A percentile compares a stretch with the other conserved stretches of the same genome.
These are phyloP conservation scores for Colletotrichum tofieldiae DNA, from an alignment of 2,329 filamentous ascomycete species.

Conservation along the genomic window DNA sequence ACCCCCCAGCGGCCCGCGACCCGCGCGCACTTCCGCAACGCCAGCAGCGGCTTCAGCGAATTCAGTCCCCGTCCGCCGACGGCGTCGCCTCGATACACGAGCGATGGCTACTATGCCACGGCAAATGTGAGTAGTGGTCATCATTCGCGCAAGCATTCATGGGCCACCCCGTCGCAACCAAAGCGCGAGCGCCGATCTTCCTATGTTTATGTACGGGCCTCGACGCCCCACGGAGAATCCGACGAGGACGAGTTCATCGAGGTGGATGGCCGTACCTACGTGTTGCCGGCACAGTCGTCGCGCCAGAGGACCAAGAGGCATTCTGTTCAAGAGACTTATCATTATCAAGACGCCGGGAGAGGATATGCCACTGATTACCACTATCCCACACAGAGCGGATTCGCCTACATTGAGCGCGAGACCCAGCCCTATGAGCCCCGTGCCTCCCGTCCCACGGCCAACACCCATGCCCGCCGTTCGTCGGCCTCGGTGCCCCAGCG, in stretches of 20 bases:
- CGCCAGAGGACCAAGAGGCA: constrained; percentile 51
- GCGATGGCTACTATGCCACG: constrained; percentile 75
- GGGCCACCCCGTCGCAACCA: constrained; percentile 59
- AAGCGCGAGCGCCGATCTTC: constrained; percentile 71
- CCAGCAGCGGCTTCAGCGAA: constrained; percentile 59
- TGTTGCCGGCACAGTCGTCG: constrained; percentile 67
- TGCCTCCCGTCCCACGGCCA: constrained; percentile 59
- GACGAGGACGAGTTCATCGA: constrained; percentile 76
- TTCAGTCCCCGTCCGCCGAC: constrained; percentile 64
- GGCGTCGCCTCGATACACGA: constrained; percentile 74
- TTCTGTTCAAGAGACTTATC: constrained; percentile 39
- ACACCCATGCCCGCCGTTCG: constrained; percentile 62
- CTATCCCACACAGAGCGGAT: constrained; percentile 68
- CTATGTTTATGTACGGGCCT: constrained; percentile 70
- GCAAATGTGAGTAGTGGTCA: constrained; percentile 75
- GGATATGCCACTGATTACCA: constrained; percentile 73
- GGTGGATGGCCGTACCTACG: constrained; percentile 67
- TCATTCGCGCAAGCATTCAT: constrained; percentile 64
- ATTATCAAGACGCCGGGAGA: constrained; percentile 61
- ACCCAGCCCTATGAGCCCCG: constrained; percentile 59
- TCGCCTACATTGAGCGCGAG: constrained; percentile 55
- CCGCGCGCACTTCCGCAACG: constrained; percentile 64
- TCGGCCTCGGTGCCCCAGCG: constrained; percentile 68
- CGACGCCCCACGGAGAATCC: constrained; percentile 73
- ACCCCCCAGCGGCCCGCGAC: constrained; percentile 70